phyloP scores from a whole-genome alignment of 352 stramenopile genomes.

The Globisporangium emineosum region DNA sequence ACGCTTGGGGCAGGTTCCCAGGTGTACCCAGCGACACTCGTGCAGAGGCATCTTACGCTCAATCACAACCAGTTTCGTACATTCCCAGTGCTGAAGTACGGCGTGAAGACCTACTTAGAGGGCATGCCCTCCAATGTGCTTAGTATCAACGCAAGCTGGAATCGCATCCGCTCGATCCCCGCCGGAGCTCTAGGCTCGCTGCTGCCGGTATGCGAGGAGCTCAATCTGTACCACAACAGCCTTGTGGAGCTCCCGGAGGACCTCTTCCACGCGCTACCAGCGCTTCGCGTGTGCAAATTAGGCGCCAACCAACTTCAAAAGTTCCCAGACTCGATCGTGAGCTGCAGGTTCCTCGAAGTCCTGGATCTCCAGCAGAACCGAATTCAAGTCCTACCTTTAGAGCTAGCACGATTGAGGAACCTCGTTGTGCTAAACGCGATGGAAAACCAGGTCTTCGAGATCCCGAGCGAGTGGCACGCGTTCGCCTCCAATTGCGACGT shows the following conservation, averaged over 20 bases:
- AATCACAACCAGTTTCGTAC: constrained; percentile 40
- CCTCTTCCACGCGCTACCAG: constrained; percentile 40
- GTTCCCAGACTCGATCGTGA: constrained; percentile 31
- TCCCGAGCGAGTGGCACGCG: constrained; percentile 48
- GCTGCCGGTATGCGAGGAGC: constrained; percentile 27
- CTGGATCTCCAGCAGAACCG: constrained; percentile 55
- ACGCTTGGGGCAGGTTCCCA: constrained; percentile 18
- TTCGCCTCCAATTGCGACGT: constrained; percentile 28
- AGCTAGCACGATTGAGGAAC: constrained; percentile 25
- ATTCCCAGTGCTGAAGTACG: constrained; percentile 18
- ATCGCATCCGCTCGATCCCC: constrained; percentile 27
- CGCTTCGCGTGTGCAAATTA: constrained; percentile 34
- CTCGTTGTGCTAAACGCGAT: constrained; percentile 41
- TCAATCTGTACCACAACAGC: constrained; percentile 48
- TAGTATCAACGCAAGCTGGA: constrained; percentile 27
- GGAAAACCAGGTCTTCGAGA: constrained; percentile 39
- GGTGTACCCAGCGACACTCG: constrained; percentile 21
- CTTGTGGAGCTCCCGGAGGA: constrained; percentile 36
- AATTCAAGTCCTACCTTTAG: constrained; percentile 27
- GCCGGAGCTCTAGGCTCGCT: constrained; percentile 19
- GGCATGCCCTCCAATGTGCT: constrained; percentile 20
- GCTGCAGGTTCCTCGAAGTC: constrained; percentile 29
- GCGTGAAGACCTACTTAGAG: constrained; percentile 14
- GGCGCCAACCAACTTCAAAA: constrained; percentile 37
- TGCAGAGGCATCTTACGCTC: constrained; percentile 22